Base-by-base conservation (phyloP, 257 asterid species). In the Cinchona pubescens region DNA sequence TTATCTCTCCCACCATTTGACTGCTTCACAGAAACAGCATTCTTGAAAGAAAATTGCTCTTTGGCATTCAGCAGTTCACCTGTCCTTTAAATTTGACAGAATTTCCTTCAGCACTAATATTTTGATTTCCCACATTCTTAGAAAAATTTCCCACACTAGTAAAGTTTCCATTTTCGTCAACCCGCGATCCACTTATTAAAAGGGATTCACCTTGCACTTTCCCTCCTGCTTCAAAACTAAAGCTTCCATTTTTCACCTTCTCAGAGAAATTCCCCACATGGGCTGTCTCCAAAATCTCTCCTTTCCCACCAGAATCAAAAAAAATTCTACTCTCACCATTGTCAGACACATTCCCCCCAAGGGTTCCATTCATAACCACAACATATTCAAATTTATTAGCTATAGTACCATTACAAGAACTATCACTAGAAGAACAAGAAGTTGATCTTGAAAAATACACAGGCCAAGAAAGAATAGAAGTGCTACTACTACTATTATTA, bases 391-490 rank as follows among this genome's bases (percentile, higher is more conserved):
- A 46, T 40, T 59, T 72, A 46, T 68, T 80, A n/a, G 61, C 55
- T 69, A 51, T 2, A 49, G 34, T 42, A 76, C 71, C 75, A 76
- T 62, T 61, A 79, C 64, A 72, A 69, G 66, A 53, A 76, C 81
- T 80, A 73, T 42, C n/a, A 72, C 61, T 74, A 45, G 68, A 62
- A 56, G 59, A 59, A n/a, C n/a, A n/a, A 46, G 78, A 43, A 75
- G 79, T 25, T 55, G 77, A 58, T 60, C 84, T 62, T 48, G 86
- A 67, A 10, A 70, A 74, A 13, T 77, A 56, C 51, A 84, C 83
- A 1, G 86, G 87, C 93, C 96, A 86, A 40, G 85, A 56, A 56
- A 79, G 21, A 75, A 55, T 38, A 73, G 45, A 56, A 27, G 88
- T 62, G 72, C 30, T 72, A 53, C n/a, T n/a, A n/a, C n/a, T n/a